phyloP scores from a whole-genome alignment of 2,329 filamentous ascomycete genomes.

The Monosporascus sp. region DNA sequence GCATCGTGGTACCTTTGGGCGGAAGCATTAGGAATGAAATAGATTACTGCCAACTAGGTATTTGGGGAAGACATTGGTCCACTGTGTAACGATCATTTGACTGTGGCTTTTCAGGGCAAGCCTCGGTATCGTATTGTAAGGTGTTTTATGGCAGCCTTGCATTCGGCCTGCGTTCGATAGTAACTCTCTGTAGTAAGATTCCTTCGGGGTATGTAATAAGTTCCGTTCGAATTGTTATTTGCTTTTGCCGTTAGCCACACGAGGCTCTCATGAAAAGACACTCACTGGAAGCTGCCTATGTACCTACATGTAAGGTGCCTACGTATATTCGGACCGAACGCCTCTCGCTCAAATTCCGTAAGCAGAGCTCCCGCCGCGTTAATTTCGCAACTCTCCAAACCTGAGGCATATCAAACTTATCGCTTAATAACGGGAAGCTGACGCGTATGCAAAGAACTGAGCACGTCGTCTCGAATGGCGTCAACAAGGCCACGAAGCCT shows the following conservation, averaged over 20 bases:
- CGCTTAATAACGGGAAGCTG: neutral
- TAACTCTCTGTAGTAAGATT: neutral
- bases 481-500: neutral
- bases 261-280: neutral
- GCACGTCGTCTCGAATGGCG: neutral
- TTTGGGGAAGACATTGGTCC: neutral
- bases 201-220: no score
- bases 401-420: neutral
- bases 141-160: neutral
- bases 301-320: no score
- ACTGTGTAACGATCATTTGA: neutral
- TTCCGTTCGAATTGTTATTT: no score
- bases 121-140: no score
- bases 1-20: neutral
- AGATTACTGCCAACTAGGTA: no score
- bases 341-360: neutral
- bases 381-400: neutral
- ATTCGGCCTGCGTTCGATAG: neutral
- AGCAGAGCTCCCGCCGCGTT: neutral
- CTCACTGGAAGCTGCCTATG: no score
- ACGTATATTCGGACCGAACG: no score
- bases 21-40: neutral
- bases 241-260: conserved; percentile 4
- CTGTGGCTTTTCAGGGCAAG: neutral
- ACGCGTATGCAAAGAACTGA: neutral